Evolutionary conservation across 306 rosid species (phyloP), one percentile per base, ranked within the genome.

Genomic region (Amphicarpaea edgeworthii): DNA sequence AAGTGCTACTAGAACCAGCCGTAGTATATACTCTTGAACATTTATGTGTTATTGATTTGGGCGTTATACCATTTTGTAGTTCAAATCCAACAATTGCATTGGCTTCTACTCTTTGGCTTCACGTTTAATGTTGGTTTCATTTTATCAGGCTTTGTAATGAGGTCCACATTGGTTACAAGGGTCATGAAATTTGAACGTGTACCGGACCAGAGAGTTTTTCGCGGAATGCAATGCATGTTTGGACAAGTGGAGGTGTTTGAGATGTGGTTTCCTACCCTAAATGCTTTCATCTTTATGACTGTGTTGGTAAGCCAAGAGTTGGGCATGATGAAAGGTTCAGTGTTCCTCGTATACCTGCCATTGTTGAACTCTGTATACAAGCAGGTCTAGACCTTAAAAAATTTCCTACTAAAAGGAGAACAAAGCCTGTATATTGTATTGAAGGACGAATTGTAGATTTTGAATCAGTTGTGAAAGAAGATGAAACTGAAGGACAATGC

Each of bases 361-460:
- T 93, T 53, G 43, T 87, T 65, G 98, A 90, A 87, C 96, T 93
- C 14, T 89, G 97, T 80, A 84, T 90, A 74, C 96, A 93, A 82
- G 96, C 98, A 17, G 98, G 98, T 53, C 68, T 93, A 65, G 90
- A 89, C 72, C 83, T 89, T 67, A 77, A 60, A 32, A 85, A 83
- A 55, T 86, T 54, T 81, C 93, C 92, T 45, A 67, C 96, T 4
- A 91, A 81, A 80, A 89, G 98, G 86, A 87, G 97, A 87, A 88
- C 83, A 15, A 89, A 87, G 65, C 96, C 98, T 19, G 93, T 93
- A 21, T 91, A 88, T 68, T 78, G 86, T 51, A 83, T 93, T 8
- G 98, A 93, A 66, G 98, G 98, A 70, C 89, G 98, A 83, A 86
- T 93, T 30, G 97, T 87, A 67, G 98, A 93, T 82, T 93, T 93